A percentile compares a stretch with the other conserved stretches of the same genome.
Evolutionary conservation across 2,329 filamentous ascomycete species (phyloP).

Genomic region (Phialemoniopsis sp.): DNA sequence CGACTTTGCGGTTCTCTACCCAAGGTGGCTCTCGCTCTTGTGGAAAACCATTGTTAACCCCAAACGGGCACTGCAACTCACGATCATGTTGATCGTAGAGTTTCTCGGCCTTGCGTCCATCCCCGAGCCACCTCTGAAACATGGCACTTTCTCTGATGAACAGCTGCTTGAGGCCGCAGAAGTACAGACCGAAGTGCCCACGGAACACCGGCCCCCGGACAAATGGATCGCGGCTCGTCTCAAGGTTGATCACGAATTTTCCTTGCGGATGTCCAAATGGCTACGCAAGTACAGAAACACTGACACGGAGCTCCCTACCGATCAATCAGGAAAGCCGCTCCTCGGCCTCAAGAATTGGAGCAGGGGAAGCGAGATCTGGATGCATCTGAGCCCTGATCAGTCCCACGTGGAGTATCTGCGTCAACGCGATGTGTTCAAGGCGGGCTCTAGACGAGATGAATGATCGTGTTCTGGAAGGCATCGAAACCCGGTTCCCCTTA

Average conservation of each 20-base stretch:
- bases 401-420: slow-evolving; percentile 13
- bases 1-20: slow-evolving; percentile 63
- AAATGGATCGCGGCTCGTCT: slow-evolving; percentile 55
- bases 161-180: slow-evolving; percentile 38
- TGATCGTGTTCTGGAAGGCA: neutral
- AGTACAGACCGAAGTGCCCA: slow-evolving; percentile 36
- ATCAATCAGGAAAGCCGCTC: slow-evolving; percentile 30
- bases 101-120: slow-evolving; percentile 50
- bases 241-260: slow-evolving; percentile 54
- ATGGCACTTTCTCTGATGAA: slow-evolving; percentile 50
- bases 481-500: neutral
- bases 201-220: slow-evolving; percentile 49
- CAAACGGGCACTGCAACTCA: slow-evolving; percentile 57
- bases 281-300: slow-evolving; percentile 32
- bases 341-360: slow-evolving; percentile 24
- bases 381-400: slow-evolving; percentile 21
- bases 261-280: slow-evolving; percentile 40
- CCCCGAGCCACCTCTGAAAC: slow-evolving; percentile 33
- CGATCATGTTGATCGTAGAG: slow-evolving; percentile 58
- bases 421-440: neutral
- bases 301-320: slow-evolving; percentile 19
- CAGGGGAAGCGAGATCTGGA: slow-evolving; percentile 22
- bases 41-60: slow-evolving; percentile 63
- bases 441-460: neutral
- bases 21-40: slow-evolving; percentile 50